These are phyloP conservation scores for Lentinula aciculospora DNA, from an alignment of 768 basidiomycete genomes.

Conservation along the genomic window DNA sequence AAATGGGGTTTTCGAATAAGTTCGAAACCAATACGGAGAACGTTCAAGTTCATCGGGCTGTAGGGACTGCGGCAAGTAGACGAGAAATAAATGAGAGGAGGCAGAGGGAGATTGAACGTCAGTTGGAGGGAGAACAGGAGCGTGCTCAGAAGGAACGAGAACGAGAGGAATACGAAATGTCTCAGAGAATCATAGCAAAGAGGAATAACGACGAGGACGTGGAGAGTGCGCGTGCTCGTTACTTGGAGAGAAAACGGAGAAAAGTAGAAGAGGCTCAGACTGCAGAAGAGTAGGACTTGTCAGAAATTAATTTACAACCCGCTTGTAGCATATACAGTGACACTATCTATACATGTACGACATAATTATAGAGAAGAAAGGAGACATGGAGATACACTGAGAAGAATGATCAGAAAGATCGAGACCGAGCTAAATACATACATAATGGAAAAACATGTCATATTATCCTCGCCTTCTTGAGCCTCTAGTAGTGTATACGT, in stretches of 20 bases:
- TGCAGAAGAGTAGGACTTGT: background rate
- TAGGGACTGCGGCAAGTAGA: slow-evolving; percentile 74
- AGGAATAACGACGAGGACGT: slow-evolving; percentile 75
- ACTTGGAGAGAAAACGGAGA: slow-evolving; percentile 73
- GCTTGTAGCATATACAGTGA: slow-evolving; percentile 1
- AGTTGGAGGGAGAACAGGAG: slow-evolving; percentile 71
- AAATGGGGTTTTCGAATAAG: slow-evolving; percentile 29
- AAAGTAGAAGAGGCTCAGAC: slow-evolving; percentile 43
- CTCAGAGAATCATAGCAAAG: slow-evolving; percentile 60
- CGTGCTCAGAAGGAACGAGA: slow-evolving; percentile 52
- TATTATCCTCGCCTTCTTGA: slow-evolving; percentile 12
- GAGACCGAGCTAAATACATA: too few relatives aligned
- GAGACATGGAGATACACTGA: background rate
- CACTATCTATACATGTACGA: background rate
- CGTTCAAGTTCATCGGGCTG: slow-evolving; percentile 62
- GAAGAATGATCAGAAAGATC: background rate
- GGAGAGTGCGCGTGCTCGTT: slow-evolving; percentile 68
- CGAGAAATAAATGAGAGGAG: slow-evolving; percentile 84
- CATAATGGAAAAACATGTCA: too few relatives aligned
- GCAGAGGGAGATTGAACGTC: slow-evolving; percentile 66
- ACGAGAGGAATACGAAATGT: slow-evolving; percentile 56
- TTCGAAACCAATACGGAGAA: slow-evolving; percentile 21
- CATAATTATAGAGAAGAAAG: background rate
- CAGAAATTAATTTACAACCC: background rate
- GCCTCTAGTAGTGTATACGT: slow-evolving; percentile 30